Conservation (phyloP, 192 early-diverging fungal species). For the Linnemannia schmuckeri region DNA sequence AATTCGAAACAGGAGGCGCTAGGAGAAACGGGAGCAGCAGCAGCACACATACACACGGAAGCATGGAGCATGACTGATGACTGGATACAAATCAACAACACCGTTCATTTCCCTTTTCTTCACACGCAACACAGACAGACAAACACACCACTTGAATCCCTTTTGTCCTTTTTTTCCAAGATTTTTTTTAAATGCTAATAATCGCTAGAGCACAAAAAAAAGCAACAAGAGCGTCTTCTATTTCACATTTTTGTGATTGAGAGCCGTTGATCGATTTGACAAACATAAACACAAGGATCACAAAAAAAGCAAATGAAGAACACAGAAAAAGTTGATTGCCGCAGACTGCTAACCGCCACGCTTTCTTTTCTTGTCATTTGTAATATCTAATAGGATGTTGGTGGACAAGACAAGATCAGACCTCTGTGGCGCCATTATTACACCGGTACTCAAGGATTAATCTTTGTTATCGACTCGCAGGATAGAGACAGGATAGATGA, state of each 20-base stretch:
- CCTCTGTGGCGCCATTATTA: constrained; percentile 91
- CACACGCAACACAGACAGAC: not conserved
- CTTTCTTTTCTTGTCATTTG: not conserved
- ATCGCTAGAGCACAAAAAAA: not conserved
- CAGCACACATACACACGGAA: too few relatives aligned
- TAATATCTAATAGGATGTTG: constrained; percentile 73
- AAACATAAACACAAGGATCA: not conserved
- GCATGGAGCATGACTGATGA: too few relatives aligned
- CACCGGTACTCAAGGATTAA: constrained; percentile 85
- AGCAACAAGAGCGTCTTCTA: not conserved
- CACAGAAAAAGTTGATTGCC: too few relatives aligned
- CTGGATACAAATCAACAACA: too few relatives aligned
- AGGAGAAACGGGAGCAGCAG: not conserved
- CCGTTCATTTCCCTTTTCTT: not conserved
- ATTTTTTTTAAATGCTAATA: not conserved
- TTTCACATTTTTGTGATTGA: not conserved
- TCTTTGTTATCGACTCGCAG: constrained; percentile 91
- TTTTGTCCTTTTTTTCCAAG: not conserved
- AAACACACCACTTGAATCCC: not conserved
- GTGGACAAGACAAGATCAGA: constrained; percentile 93
- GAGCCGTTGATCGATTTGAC: not conserved
- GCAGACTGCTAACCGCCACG: not conserved
- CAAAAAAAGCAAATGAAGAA: not conserved
- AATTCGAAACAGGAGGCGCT: not conserved
- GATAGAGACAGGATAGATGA: constrained; percentile 91